A percentile compares a stretch with the other conserved stretches of the same genome.
Conservation (phyloP, 129 eudicot species). For the Calendula officinalis region DNA sequence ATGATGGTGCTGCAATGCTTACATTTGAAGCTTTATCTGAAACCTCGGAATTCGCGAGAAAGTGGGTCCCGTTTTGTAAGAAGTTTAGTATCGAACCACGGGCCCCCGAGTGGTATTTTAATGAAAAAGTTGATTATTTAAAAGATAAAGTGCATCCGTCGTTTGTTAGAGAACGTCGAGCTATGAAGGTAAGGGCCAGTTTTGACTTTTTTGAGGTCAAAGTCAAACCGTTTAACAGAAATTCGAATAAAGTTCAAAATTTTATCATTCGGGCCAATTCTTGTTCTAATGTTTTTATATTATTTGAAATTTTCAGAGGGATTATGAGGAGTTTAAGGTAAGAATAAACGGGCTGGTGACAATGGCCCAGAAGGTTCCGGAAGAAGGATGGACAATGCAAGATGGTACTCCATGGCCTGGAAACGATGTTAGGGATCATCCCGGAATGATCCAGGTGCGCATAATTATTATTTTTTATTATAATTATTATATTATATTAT, state of each 20-base stretch:
- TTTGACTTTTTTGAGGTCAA: conserved; percentile 9
- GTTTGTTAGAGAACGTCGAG: conserved; percentile 93
- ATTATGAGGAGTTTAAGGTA: conserved; percentile 85
- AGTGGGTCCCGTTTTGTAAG: conserved; percentile 97
- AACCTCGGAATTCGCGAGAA: conserved; percentile 86
- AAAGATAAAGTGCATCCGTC: conserved; percentile 86
- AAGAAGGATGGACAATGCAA: conserved; percentile 97
- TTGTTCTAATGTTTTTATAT: conserved; percentile 1
- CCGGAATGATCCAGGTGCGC: conserved; percentile 89
- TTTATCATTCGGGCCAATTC: background rate
- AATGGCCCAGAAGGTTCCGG: conserved; percentile 91
- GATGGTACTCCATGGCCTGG: conserved; percentile 98
- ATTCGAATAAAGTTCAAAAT: background rate
- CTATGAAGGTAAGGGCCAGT: conserved; percentile 66
- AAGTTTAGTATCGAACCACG: conserved; percentile 87
- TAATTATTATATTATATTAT: background rate
- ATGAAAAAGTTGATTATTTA: conserved; percentile 81
- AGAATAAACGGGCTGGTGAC: conserved; percentile 84
- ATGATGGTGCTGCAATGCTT: conserved; percentile 99
- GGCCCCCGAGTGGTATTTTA: conserved; percentile 95
- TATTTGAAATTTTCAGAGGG: conserved; percentile 60
- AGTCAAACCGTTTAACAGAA: background rate
- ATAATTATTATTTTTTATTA: background rate
- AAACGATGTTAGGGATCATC: conserved; percentile 88
- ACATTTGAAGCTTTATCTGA: conserved; percentile 94